These are phyloP conservation scores for Hypomyces perniciosus DNA, from an alignment of 2,329 filamentous ascomycete genomes.

Conservation along the genomic window DNA sequence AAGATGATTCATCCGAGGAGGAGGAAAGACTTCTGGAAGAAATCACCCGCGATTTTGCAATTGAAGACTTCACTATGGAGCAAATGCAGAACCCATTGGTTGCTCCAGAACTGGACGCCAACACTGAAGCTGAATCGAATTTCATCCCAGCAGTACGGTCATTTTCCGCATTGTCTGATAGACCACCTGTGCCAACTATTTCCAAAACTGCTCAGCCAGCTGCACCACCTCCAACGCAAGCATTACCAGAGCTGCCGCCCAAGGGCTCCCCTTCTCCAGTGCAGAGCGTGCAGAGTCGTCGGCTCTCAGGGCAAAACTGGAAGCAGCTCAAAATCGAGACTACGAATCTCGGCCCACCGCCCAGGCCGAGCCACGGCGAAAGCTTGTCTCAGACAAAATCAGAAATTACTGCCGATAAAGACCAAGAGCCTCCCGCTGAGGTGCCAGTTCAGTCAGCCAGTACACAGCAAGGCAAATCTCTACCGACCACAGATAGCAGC, in stretches of 20 bases:
- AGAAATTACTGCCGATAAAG: constrained; percentile 7
- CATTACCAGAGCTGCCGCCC: constrained; percentile 39
- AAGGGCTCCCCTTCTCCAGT: constrained; percentile 27
- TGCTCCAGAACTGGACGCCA: constrained; percentile 5
- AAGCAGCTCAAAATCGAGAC: constrained; percentile 91
- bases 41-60: constrained; percentile 75
- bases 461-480: constrained; percentile 14
- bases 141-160: constrained; percentile 44
- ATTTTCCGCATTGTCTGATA: constrained; percentile 64
- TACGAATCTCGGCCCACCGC: constrained; percentile 22
- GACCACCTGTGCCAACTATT: constrained; percentile 20
- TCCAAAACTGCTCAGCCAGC: constrained; percentile 21
- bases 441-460: not conserved
- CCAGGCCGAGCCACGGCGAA: constrained; percentile 12
- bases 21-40: constrained; percentile 79
- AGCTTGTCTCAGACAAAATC: constrained; percentile 1
- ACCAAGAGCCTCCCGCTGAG: constrained; percentile 6
- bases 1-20: constrained; percentile 60
- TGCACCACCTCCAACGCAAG: constrained; percentile 45
- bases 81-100: not conserved
- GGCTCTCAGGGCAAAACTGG: constrained; percentile 72
- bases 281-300: constrained; percentile 62
- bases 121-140: not conserved
- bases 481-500: constrained; percentile 24
- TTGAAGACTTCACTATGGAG: constrained; percentile 72